A percentile compares a stretch with the other conserved stretches of the same genome.
phyloP scores from a whole-genome alignment of 179 eudicot species.

The Spinacia oleracea region DNA sequence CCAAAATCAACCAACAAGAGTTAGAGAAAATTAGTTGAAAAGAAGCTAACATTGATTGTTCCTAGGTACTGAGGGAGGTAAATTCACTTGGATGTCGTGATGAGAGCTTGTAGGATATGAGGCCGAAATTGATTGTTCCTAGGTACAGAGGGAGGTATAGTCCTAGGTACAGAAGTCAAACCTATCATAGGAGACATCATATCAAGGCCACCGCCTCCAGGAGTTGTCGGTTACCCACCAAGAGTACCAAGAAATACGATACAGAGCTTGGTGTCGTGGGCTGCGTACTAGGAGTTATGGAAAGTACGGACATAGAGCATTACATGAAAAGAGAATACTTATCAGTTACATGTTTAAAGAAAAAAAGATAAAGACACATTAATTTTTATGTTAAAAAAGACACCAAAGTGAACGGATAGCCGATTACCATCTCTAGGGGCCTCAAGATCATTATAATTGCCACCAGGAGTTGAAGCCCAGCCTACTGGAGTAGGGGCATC shows the following conservation, averaged over 20 bases:
- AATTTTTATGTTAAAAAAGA: background rate
- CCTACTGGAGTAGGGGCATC: slow-evolving; percentile 99
- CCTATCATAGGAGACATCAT: slow-evolving; percentile 96
- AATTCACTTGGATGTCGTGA: too few species aligned
- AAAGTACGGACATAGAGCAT: slow-evolving; percentile 97
- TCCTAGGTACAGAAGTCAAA: slow-evolving; percentile 38
- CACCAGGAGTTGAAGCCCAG: slow-evolving; percentile 77
- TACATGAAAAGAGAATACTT: slow-evolving; percentile 46
- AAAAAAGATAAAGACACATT: background rate
- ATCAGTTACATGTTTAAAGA: background rate
- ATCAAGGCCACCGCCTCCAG: slow-evolving; percentile 92
- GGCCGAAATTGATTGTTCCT: too few species aligned
- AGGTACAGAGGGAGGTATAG: too few species aligned
- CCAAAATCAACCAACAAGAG: too few species aligned
- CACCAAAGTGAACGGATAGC: background rate
- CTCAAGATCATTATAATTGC: slow-evolving; percentile 76
- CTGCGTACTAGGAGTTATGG: slow-evolving; percentile 95
- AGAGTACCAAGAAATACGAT: slow-evolving; percentile 95
- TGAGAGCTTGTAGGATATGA: too few species aligned
- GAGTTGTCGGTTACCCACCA: slow-evolving; percentile 99
- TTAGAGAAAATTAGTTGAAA: too few species aligned
- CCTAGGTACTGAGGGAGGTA: too few species aligned
- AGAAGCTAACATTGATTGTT: too few species aligned
- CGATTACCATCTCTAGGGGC: slow-evolving; percentile 87
- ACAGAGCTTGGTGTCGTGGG: slow-evolving; percentile 97